phyloP scores from a whole-genome alignment of 2,329 filamentous ascomycete species.

The Fusarium redolens region DNA sequence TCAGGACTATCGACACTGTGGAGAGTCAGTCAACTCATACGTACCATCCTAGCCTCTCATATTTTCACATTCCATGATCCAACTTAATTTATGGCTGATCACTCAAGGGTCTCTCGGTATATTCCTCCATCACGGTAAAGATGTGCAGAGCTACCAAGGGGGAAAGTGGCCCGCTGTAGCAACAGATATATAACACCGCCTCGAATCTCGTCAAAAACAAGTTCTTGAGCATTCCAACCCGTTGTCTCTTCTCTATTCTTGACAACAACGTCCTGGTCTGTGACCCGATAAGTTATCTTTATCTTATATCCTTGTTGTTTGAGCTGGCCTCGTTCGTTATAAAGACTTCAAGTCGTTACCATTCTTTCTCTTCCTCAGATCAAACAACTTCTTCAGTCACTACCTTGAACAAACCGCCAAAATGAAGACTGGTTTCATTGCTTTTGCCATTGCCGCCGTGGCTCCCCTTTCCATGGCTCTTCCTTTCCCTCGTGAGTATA shows the following conservation, averaged over 20 bases:
- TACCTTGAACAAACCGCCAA: slow-evolving; percentile 3
- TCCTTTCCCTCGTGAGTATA: slow-evolving; percentile 27
- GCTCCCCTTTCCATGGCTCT: slow-evolving; percentile 34
- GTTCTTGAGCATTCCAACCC: not conserved
- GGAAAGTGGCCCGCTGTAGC: not conserved
- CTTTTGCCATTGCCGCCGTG: slow-evolving; percentile 33
- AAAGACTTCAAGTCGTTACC: slow-evolving; percentile 14
- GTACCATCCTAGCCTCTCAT: not conserved
- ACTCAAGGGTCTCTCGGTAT: slow-evolving; percentile 15
- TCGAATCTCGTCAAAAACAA: slow-evolving; percentile 12
- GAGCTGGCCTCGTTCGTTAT: slow-evolving; percentile 28
- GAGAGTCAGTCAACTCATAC: not conserved
- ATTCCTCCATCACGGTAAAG: slow-evolving; percentile 12
- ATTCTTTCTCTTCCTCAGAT: not conserved
- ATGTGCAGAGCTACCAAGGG: slow-evolving; percentile 25
- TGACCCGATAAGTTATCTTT: slow-evolving; percentile 17
- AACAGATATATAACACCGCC: slow-evolving; percentile 24
- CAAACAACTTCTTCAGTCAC: slow-evolving; percentile 15
- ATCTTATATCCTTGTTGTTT: slow-evolving; percentile 21
- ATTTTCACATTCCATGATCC: not conserved
- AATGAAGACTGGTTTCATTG: slow-evolving; percentile 43
- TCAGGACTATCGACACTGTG: not conserved
- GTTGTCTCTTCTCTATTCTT: slow-evolving; percentile 24
- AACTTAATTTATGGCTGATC: not conserved
- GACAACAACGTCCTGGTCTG: slow-evolving; percentile 27